A percentile compares a stretch with the other conserved stretches of the same genome.
Conservation (phyloP, 78 protist genomes). For the Tieghemostelium lacteum region DNA sequence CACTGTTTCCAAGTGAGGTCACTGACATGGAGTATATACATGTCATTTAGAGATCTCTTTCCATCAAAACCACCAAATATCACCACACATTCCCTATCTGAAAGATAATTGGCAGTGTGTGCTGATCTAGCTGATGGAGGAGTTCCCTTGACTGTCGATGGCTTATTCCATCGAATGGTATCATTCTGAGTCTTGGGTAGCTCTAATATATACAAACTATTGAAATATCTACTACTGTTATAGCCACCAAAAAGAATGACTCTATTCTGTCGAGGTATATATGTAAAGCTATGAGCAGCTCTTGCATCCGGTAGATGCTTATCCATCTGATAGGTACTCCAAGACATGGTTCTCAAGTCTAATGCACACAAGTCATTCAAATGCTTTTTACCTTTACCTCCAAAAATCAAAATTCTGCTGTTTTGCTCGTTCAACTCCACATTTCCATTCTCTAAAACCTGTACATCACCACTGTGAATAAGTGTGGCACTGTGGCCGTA, state of each 20-base stretch:
- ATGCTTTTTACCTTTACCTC: slow-evolving; percentile 56
- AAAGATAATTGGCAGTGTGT: slow-evolving; percentile 13
- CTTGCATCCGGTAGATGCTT: slow-evolving; percentile 57
- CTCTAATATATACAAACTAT: slow-evolving; percentile 51
- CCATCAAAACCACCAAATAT: slow-evolving; percentile 72
- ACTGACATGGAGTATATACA: slow-evolving; percentile 4
- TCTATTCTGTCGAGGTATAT: slow-evolving; percentile 6
- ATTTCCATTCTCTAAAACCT: neutral
- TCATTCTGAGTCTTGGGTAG: slow-evolving; percentile 40
- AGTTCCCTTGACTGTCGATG: slow-evolving; percentile 24
- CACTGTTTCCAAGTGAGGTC: slow-evolving; percentile 10
- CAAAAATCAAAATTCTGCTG: slow-evolving; percentile 58
- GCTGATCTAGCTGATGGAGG: slow-evolving; percentile 19
- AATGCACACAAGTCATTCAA: slow-evolving; percentile 59
- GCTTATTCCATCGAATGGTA: slow-evolving; percentile 65
- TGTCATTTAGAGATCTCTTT: slow-evolving; percentile 42
- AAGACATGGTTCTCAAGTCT: slow-evolving; percentile 69
- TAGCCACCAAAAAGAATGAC: slow-evolving; percentile 49
- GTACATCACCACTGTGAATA: neutral
- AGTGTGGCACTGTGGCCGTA: slow-evolving; percentile 64
- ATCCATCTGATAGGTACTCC: slow-evolving; percentile 75
- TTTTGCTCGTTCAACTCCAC: neutral
- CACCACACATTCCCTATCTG: slow-evolving; percentile 18
- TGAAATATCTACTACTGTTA: slow-evolving; percentile 49
- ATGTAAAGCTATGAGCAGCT: slow-evolving; percentile 61